phyloP scores from a whole-genome alignment of 495 filamentous ascomycete species.

The Neurospora cerealis region DNA sequence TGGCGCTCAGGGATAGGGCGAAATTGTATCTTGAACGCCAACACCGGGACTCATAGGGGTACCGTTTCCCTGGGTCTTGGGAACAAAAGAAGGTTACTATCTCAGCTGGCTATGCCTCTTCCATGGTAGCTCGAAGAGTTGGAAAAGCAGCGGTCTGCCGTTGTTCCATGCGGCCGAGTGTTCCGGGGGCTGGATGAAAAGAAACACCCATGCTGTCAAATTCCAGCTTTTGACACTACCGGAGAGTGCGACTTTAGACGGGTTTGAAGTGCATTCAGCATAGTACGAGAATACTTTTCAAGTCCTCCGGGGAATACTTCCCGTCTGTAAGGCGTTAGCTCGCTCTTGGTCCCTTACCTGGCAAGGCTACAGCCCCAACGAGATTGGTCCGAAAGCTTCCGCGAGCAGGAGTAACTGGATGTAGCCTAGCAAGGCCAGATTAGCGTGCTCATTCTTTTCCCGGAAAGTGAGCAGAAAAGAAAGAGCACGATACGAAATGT shows the following conservation, averaged over 20 bases:
- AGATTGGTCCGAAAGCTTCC: not conserved
- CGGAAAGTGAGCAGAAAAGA: not conserved
- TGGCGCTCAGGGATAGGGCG: not conserved
- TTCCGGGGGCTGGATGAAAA: not conserved
- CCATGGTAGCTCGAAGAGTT: not conserved
- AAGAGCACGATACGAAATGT: not conserved
- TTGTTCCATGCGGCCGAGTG: not conserved
- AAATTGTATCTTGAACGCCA: not conserved
- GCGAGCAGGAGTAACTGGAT: not conserved
- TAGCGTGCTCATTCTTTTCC: not conserved
- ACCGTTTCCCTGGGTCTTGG: not conserved
- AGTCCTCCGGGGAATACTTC: no score
- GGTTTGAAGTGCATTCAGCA: not conserved
- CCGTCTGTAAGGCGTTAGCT: not conserved
- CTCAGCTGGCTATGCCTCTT: not conserved
- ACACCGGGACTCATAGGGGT: not conserved
- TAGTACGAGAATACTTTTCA: not conserved
- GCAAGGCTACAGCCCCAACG: not conserved
- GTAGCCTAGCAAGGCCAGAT: not conserved
- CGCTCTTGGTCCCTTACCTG: not conserved
- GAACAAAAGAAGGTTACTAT: not conserved
- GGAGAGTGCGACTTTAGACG: not conserved
- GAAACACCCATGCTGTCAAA: not conserved
- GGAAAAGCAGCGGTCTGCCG: not conserved
- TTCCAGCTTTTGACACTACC: not conserved